A percentile compares a stretch with the other conserved stretches of the same genome.
Evolutionary conservation across 2,329 filamentous ascomycete species (phyloP).

Genomic region (Ceratocystis huliohia): DNA sequence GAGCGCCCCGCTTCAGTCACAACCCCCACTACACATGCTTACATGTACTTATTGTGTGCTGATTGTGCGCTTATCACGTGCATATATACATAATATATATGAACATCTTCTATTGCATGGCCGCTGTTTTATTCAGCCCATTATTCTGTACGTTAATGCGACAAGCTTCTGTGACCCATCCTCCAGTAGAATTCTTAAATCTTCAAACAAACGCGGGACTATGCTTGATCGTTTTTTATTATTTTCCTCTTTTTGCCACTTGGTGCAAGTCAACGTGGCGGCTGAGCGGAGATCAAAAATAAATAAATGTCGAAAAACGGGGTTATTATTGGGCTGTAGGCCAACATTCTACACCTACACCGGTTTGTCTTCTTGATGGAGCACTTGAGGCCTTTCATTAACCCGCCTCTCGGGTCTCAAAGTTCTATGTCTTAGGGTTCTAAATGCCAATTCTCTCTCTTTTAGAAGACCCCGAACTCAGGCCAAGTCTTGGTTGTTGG

Average conservation of each 20-base stretch:
- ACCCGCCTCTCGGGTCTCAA: no score
- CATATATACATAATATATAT: background rate
- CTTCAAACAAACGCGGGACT: background rate
- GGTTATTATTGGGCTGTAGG: no score
- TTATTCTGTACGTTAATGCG: no score
- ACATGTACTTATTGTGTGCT: background rate
- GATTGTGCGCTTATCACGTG: no score
- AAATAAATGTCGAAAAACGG: background rate
- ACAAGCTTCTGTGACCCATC: no score
- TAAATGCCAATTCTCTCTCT: background rate
- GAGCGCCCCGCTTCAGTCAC: background rate
- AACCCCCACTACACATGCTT: background rate
- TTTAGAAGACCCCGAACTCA: background rate
- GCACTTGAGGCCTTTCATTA: no score
- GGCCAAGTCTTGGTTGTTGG: background rate
- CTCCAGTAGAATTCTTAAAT: no score
- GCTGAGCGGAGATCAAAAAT: constrained; percentile 2
- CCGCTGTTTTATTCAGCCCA: background rate
- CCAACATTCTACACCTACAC: no score
- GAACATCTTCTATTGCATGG: background rate
- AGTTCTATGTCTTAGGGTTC: background rate
- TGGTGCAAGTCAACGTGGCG: background rate
- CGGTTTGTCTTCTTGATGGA: no score
- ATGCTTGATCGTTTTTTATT: background rate
- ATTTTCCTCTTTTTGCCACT: constrained; percentile 1